These are phyloP conservation scores for Dispira parvispora DNA, from an alignment of 192 early-diverging fungal genomes.

Conservation along the genomic window DNA sequence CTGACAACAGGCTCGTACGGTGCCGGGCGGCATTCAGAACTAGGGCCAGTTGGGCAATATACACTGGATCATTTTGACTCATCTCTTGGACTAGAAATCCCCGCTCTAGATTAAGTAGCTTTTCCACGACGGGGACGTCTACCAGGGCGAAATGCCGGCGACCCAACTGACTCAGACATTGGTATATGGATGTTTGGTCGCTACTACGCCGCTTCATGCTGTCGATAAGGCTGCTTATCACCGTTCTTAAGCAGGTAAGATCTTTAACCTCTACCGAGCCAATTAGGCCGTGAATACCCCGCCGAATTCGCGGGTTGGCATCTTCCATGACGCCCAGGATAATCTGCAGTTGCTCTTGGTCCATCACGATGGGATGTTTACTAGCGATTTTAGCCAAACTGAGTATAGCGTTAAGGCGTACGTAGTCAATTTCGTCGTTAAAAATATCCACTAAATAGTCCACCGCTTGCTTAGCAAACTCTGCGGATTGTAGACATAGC, in stretches of 20 bases:
- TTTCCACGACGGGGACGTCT: slow-evolving; percentile 25
- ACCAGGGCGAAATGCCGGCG: slow-evolving; percentile 29
- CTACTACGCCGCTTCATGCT: slow-evolving; percentile 49
- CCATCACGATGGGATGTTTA: slow-evolving; percentile 32
- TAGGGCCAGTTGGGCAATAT: slow-evolving; percentile 57
- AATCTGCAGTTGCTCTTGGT: slow-evolving; percentile 49
- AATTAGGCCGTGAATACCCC: slow-evolving; percentile 56
- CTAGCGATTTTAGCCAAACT: slow-evolving; percentile 56
- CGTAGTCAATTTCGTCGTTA: slow-evolving; percentile 81
- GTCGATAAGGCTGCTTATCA: slow-evolving; percentile 37
- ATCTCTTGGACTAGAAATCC: slow-evolving; percentile 53
- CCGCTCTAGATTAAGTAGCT: slow-evolving; percentile 42
- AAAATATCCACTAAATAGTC: slow-evolving; percentile 92
- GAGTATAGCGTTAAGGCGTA: slow-evolving; percentile 65
- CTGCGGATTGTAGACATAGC: slow-evolving; percentile 46
- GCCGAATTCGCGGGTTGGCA: slow-evolving; percentile 40
- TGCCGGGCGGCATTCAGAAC: slow-evolving; percentile 52
- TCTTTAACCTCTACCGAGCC: slow-evolving; percentile 29
- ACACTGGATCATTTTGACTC: slow-evolving; percentile 43
- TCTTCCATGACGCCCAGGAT: slow-evolving; percentile 63
- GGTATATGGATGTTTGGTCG: slow-evolving; percentile 52
- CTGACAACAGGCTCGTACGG: slow-evolving; percentile 29
- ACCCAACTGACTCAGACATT: slow-evolving; percentile 47
- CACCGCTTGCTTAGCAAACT: slow-evolving; percentile 55
- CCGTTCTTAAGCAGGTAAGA: slow-evolving; percentile 24